Evolutionary conservation across 2,329 filamentous ascomycete species (phyloP), one percentile per base, ranked within the genome.

Genomic region (Iodosphaeria phyllophila): DNA sequence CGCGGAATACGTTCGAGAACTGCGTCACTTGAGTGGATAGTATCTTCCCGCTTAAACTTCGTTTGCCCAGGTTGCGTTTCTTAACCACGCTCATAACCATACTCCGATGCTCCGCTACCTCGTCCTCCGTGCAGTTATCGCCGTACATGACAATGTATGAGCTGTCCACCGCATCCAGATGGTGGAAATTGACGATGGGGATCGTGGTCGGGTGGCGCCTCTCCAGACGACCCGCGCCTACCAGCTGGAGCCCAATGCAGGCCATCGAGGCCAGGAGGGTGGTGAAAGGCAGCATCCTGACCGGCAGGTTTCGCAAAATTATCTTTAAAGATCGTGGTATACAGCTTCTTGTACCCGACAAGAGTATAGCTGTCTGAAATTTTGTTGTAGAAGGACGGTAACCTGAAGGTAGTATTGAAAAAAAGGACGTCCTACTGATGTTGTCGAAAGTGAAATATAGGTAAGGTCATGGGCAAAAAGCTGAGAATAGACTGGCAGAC

Each of bases 61-160:
- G 56, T 46, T 63, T 62, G 42, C 48, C 48, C 22, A 69, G 36
- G 42, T 70, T 70, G 35, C 64, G 62, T 47, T 63, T 69, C 42
- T 58, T 50, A 28, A 74, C 44, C 22, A 57, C 44, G 20, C 52
- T 40, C 28, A 49, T 53, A 38, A 69, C 53, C 28, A 46, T 51
- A 16, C 50, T 44, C 38, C 64, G 48, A 42, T 67, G 61, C 24
- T 54, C 47, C 18, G 50, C 44, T 36, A 73, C 58, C 18, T 49
- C 48, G 10, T 53, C 54, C 13, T 57, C 48, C 32, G 48, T 51
- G 35, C 56, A 58, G 28, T 55, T 58, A 16, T 13, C 20, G 43
- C 72, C 66, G 52, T 71, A 74, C 29, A 74, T 66, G 27, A 74
- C 66, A 32, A 75, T 73, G 46, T 70, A 75, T 24, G 55, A 52